Evolutionary conservation across 129 eudicot genomes (phyloP).

Genomic region (Helichrysum umbraculigerum): DNA sequence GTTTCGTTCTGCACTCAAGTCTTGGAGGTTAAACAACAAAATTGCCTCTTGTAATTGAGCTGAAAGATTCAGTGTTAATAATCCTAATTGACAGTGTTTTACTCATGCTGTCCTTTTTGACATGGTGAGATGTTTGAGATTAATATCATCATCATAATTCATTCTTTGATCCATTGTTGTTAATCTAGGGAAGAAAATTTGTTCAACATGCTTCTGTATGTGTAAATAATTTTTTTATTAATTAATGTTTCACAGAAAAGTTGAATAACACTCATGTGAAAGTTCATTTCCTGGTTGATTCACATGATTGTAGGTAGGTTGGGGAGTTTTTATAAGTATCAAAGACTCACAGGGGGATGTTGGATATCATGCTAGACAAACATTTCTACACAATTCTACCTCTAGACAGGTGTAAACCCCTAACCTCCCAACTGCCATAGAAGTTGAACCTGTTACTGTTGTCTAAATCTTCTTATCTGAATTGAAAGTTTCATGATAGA

Average conservation of each 20-base stretch:
- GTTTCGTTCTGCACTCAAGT: background rate
- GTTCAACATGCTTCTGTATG: conserved; percentile 1
- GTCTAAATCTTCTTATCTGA: background rate
- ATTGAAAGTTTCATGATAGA: conserved; percentile 3
- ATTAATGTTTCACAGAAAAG: conserved; percentile 1
- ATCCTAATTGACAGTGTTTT: background rate
- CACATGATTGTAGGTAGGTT: conserved; percentile 20
- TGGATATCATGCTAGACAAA: background rate
- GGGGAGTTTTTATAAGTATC: background rate
- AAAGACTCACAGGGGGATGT: background rate
- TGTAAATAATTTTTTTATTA: background rate
- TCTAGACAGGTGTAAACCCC: background rate
- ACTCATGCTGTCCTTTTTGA: background rate
- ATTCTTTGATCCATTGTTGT: background rate
- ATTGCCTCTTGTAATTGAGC: background rate
- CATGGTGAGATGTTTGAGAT: background rate
- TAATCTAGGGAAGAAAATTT: background rate
- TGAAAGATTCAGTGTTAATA: background rate
- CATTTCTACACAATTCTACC: background rate
- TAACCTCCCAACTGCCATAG: background rate
- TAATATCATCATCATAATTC: background rate
- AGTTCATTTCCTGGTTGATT: background rate
- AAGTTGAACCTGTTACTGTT: conserved; percentile 6
- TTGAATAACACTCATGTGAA: background rate
- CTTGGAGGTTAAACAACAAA: background rate